Percentiles rank a stretch among this genome's conserved stretches.
phyloP scores from a whole-genome alignment of 257 asterid genomes.

The Anisodus tanguticus region DNA sequence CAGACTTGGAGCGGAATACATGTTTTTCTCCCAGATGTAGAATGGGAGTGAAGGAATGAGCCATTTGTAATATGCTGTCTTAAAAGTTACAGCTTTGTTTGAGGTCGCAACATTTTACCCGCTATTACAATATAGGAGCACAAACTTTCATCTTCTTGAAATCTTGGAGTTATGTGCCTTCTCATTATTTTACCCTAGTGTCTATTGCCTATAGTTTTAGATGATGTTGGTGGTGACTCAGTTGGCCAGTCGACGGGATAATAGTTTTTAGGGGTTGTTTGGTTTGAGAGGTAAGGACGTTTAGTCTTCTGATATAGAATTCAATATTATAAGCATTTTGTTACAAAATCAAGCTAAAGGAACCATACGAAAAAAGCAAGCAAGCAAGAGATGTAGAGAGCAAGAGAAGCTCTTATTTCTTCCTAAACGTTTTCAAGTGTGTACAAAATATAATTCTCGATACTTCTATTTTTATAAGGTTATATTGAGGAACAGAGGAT shows the following conservation, averaged over 20 bases:
- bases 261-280: background rate
- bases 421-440: too few species aligned
- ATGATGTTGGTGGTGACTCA: background rate
- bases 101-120: background rate
- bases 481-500: too few species aligned
- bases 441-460: too few species aligned
- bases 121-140: background rate
- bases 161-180: too few species aligned
- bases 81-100: background rate
- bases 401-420: too few species aligned
- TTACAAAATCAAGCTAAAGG: too few species aligned
- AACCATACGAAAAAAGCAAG: too few species aligned
- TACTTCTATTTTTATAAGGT: too few species aligned
- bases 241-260: background rate
- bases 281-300: background rate
- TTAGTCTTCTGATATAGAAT: background rate
- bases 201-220: background rate
- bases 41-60: conserved; percentile 9
- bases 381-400: too few species aligned
- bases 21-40: conserved; percentile 17
- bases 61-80: conserved; percentile 10
- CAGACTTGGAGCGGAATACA: background rate
- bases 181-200: too few species aligned
- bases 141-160: background rate
- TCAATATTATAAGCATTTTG: too few species aligned